Base-by-base conservation (phyloP, 805 yeast species). In the Sungouiozyma intestinalis region DNA sequence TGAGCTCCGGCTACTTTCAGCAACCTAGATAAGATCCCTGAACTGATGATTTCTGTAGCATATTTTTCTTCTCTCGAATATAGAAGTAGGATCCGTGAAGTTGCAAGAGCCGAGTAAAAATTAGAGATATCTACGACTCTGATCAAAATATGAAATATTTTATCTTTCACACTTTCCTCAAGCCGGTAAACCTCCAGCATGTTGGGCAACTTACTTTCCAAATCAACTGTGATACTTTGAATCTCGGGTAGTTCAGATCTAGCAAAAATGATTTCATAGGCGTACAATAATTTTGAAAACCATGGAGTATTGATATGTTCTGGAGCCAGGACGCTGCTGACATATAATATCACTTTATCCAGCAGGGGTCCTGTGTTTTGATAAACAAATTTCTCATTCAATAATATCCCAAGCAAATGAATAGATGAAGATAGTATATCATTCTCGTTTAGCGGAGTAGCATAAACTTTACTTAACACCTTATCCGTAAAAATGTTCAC, bases 281-380 rank as follows among this genome's bases (percentile, higher is more conserved):
- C 69, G 19, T 69, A 58, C 31, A 85, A 55, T 0, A 77, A 75
- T 43, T 73, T 67, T 0, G 81, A 72, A 51, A 77, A 76, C 81
- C 85, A 85, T 14, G 68, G 66, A 20, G 66, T 53, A 45, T 73
- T 69, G 2, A 61, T 62, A 44, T 57, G 53, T 33, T 66, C 67
- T 2, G 68, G 60, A 1, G 49, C 57, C 9, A 76, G 45, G 2
- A 64, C 62, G 1, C 52, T 58, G 11, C 62, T 52, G 24, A 77
- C 53, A 31, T 66, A 66, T 0, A 49, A 38, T 3, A 69, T 45
- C 42, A 73, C 69, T 6, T 57, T 54, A 6, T 64, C 66, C 13
- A 70, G 46, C 1, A 63, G 45, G 1, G 54, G 48, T 14, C 59
- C 60, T 14, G 65, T 50, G 13, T 63, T 62, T 19, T 61, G 63